Evolutionary conservation across 192 early-diverging fungal genomes (phyloP), one percentile per base, ranked within the genome.

Genomic region (Phycomyces nitens): DNA sequence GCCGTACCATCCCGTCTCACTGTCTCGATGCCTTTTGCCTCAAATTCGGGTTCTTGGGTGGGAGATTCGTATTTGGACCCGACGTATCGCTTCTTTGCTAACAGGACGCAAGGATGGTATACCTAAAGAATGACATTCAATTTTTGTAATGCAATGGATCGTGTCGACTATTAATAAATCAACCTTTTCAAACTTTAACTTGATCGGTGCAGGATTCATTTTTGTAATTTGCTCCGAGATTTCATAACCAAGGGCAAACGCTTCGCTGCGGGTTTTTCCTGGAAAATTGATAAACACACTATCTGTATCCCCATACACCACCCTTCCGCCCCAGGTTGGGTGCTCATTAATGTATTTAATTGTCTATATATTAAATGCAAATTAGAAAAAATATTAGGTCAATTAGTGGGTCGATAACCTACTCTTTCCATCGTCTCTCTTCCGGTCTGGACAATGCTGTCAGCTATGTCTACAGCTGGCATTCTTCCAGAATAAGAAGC

Each of bases 281-380:
- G 85, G 87, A 39, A 88, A 60, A 50, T 80, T 76, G 3, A 96
- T 82, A 85, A 98, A 98, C 56, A 98, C 72, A 65, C 88, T 89
- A 76, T 97, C 96, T 0, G 96, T 98, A 66, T 98, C 96, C 0
- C 94, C 94, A 73, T 97, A 96, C 0, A 96, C 92, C 1, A 98
- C 94, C 12, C 78, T 72, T 0, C 87, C 91, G 16, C 86, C 84
- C 92, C 92, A 92, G 49, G 71, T 73, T 3, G 64, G 58, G 8
- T 74, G 77, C 38, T 66, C 69, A 44, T 93, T 79, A 38, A 96
- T 88, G 23, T 86, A 67, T 6, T 70, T 62, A 23, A 94, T 92
- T 3, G 87, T 68, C 57, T 68, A 18, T 23, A 5, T 12, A 50
- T 16, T 21, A 54, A 24, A 43, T 39, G 21, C 10, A 20, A 41